A percentile compares a stretch with the other conserved stretches of the same genome.
Evolutionary conservation across 257 asterid species (phyloP).

Genomic region (Nicotiana knightiana): DNA sequence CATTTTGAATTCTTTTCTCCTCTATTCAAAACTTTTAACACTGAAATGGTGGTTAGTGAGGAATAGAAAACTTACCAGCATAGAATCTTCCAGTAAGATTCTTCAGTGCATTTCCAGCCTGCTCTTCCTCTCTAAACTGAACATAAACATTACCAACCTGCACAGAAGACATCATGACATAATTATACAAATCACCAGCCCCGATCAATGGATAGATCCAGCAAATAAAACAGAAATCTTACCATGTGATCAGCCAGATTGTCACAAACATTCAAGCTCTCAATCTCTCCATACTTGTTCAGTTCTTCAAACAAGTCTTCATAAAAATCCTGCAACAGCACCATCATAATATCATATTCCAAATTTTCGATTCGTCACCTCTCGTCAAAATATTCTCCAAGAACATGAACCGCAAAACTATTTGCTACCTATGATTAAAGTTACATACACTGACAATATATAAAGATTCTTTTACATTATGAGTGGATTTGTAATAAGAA

Average conservation of each 20-base stretch:
- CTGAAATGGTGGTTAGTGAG: background rate
- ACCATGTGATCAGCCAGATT: conserved; percentile 98
- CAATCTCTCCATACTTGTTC: conserved; percentile 81
- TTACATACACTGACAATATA: too few species aligned
- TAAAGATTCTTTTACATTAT: too few species aligned
- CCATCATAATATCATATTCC: background rate
- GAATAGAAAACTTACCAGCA: conserved; percentile 44
- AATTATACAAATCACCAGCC: background rate
- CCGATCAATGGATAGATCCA: background rate
- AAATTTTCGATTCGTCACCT: too few species aligned
- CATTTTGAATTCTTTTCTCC: background rate
- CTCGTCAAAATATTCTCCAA: background rate
- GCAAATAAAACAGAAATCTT: conserved; percentile 8
- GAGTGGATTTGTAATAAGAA: too few species aligned
- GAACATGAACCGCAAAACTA: background rate
- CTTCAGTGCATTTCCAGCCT: conserved; percentile 81
- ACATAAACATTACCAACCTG: conserved; percentile 99
- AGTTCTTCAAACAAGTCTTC: conserved; percentile 95
- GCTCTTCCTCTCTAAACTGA: conserved; percentile 95
- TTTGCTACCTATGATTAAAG: too few species aligned
- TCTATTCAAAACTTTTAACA: background rate
- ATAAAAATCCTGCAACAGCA: conserved; percentile 60
- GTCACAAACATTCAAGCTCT: conserved; percentile 87
- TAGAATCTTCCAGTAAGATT: conserved; percentile 84
- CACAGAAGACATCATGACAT: background rate